phyloP scores from a whole-genome alignment of 495 filamentous ascomycete species.

The Margaritispora aquatica region DNA sequence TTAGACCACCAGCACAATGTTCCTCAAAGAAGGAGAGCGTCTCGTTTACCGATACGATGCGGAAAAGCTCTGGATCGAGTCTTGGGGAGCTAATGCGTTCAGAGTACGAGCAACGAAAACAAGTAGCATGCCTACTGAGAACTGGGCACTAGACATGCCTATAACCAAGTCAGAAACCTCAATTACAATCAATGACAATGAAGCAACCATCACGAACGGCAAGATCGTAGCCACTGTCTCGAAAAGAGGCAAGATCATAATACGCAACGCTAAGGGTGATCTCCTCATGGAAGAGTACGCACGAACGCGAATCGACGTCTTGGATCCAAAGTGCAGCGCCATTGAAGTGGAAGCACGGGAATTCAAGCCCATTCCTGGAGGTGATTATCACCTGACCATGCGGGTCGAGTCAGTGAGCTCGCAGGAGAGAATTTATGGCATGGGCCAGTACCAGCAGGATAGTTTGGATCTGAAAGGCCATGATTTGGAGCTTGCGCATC shows the following conservation, averaged over 20 bases:
- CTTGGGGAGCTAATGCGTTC: constrained; percentile 48
- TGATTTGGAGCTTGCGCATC: constrained; percentile 54
- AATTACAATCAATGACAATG: constrained; percentile 26
- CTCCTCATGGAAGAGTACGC: constrained; percentile 50
- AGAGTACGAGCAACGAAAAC: constrained; percentile 47
- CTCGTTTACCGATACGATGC: constrained; percentile 45
- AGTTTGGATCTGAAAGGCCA: constrained; percentile 48
- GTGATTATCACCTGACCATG: constrained; percentile 48
- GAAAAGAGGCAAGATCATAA: constrained; percentile 41
- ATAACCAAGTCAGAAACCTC: constrained; percentile 17
- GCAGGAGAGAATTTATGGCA: constrained; percentile 52
- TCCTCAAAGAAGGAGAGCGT: constrained; percentile 34
- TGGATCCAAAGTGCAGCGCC: constrained; percentile 49
- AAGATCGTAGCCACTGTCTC: constrained; percentile 44
- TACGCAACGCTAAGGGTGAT: constrained; percentile 37
- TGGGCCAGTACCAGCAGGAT: constrained; percentile 58
- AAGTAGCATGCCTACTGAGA: constrained; percentile 38
- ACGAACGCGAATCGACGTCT: constrained; percentile 41
- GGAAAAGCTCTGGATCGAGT: constrained; percentile 47
- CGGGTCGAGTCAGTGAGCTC: constrained; percentile 45
- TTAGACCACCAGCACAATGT: too few species aligned
- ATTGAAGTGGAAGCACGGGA: constrained; percentile 47
- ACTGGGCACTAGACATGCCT: constrained; percentile 44
- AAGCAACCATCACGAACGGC: constrained; percentile 43
- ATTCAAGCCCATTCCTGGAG: constrained; percentile 40